A percentile compares a stretch with the other conserved stretches of the same genome.
Conservation (phyloP, 495 filamentous ascomycete species). For the Xylaria flabelliformis region DNA sequence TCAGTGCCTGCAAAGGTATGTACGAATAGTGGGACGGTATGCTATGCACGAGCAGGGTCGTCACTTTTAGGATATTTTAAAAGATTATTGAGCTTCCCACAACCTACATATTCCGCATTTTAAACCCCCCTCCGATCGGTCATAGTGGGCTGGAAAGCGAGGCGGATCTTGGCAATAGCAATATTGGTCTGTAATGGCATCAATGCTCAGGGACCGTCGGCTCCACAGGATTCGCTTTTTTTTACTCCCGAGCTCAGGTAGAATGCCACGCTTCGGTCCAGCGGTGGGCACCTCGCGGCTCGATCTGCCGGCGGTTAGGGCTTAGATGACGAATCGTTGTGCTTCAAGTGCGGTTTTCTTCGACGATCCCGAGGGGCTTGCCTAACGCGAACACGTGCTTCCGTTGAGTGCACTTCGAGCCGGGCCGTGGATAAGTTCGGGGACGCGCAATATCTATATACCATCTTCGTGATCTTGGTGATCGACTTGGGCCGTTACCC, state of each 20-base stretch:
- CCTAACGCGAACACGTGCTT: slow-evolving; percentile 28
- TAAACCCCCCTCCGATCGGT: not conserved
- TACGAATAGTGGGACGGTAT: slow-evolving; percentile 21
- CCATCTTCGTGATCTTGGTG: slow-evolving; percentile 4
- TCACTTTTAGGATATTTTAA: slow-evolving; percentile 44
- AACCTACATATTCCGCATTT: slow-evolving; percentile 1
- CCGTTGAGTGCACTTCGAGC: slow-evolving; percentile 6
- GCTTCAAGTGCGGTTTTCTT: slow-evolving; percentile 19
- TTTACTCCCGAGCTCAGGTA: not conserved
- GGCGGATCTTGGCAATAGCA: slow-evolving; percentile 32
- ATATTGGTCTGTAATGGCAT: slow-evolving; percentile 26
- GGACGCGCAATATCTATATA: slow-evolving; percentile 23
- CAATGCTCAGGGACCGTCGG: slow-evolving; percentile 10
- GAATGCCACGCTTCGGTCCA: slow-evolving; percentile 8
- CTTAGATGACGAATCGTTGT: slow-evolving; percentile 35
- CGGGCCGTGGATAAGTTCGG: slow-evolving; percentile 24
- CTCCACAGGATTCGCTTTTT: not conserved
- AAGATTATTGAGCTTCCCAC: slow-evolving; percentile 31
- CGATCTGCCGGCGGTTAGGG: slow-evolving; percentile 34
- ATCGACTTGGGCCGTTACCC: slow-evolving; percentile 8
- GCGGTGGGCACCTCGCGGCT: slow-evolving; percentile 21
- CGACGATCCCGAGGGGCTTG: slow-evolving; percentile 25
- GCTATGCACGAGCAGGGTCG: slow-evolving; percentile 38
- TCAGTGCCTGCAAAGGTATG: slow-evolving; percentile 5
- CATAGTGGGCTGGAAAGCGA: slow-evolving; percentile 24